A percentile compares a stretch with the other conserved stretches of the same genome.
phyloP scores from a whole-genome alignment of 179 eudicot species.

The Spergularia azorica region DNA sequence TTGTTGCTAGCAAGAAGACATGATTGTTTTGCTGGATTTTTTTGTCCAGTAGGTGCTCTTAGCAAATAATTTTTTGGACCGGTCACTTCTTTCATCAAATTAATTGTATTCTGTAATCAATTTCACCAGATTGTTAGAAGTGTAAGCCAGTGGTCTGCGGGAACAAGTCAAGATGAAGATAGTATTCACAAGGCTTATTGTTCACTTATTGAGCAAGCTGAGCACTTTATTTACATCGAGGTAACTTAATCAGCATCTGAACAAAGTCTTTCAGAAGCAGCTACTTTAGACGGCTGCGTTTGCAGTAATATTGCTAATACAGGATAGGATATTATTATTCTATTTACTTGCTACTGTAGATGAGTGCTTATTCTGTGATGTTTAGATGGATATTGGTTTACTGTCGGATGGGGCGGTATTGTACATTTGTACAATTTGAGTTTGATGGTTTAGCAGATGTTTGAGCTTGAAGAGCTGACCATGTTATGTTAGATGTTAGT shows the following conservation, averaged over 20 bases:
- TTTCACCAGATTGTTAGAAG: conserved; percentile 76
- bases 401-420: too few relatives aligned
- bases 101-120: conserved; percentile 14
- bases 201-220: conserved; percentile 88
- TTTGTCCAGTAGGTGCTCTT: background rate
- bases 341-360: too few relatives aligned
- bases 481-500: too few relatives aligned
- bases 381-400: background rate
- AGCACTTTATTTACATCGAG: conserved; percentile 90
- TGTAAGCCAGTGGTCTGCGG: conserved; percentile 98
- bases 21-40: background rate
- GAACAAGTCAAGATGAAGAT: conserved; percentile 94
- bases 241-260: conserved; percentile 36
- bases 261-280: background rate
- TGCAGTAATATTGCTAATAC: background rate
- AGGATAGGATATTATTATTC: too few relatives aligned
- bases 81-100: background rate
- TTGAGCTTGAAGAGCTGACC: too few relatives aligned
- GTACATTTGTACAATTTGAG: too few relatives aligned
- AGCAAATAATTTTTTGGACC: background rate
- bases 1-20: background rate
- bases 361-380: background rate
- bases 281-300: background rate
- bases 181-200: conserved; percentile 95
- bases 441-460: too few relatives aligned